phyloP scores from a whole-genome alignment of 2,329 filamentous ascomycete genomes.

The Dryadomyces sulphureus region DNA sequence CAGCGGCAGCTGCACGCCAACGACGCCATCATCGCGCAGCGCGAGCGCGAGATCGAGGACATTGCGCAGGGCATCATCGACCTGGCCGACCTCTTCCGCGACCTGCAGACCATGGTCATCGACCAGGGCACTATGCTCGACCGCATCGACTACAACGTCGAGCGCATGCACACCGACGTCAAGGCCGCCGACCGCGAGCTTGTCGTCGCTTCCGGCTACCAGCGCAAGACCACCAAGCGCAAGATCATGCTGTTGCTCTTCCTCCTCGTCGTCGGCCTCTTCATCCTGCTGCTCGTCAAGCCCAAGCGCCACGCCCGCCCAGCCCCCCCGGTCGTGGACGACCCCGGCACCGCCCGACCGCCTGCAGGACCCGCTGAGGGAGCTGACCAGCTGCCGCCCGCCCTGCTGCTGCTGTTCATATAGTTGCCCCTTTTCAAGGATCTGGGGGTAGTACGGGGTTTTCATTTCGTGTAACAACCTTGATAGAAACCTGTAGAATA shows the following conservation, averaged over 20 bases:
- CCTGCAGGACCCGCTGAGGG: neutral
- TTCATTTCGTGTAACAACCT: too few relatives aligned
- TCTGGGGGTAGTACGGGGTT: too few relatives aligned
- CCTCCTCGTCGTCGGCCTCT: slow-evolving; percentile 69
- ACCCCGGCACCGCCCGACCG: neutral
- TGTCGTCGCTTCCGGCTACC: slow-evolving; percentile 75
- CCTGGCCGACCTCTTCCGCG: slow-evolving; percentile 88
- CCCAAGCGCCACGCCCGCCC: slow-evolving; percentile 37
- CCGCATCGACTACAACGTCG: slow-evolving; percentile 95
- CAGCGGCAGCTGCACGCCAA: slow-evolving; percentile 56
- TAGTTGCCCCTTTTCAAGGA: neutral
- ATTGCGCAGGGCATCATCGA: slow-evolving; percentile 98
- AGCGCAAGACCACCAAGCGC: slow-evolving; percentile 74
- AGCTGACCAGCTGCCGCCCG: neutral
- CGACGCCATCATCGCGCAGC: slow-evolving; percentile 74
- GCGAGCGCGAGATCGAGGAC: slow-evolving; percentile 92
- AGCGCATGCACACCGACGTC: slow-evolving; percentile 85
- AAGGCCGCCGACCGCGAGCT: slow-evolving; percentile 89
- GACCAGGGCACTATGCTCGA: slow-evolving; percentile 84
- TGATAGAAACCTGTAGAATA: too few relatives aligned
- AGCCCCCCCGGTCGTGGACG: neutral
- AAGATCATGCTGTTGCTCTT: slow-evolving; percentile 86
- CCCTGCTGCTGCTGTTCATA: neutral
- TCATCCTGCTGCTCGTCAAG: slow-evolving; percentile 73
- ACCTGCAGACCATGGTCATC: slow-evolving; percentile 90